Conservation (phyloP, 371 early-diverging fungal species). For the Globomyces sp. region DNA sequence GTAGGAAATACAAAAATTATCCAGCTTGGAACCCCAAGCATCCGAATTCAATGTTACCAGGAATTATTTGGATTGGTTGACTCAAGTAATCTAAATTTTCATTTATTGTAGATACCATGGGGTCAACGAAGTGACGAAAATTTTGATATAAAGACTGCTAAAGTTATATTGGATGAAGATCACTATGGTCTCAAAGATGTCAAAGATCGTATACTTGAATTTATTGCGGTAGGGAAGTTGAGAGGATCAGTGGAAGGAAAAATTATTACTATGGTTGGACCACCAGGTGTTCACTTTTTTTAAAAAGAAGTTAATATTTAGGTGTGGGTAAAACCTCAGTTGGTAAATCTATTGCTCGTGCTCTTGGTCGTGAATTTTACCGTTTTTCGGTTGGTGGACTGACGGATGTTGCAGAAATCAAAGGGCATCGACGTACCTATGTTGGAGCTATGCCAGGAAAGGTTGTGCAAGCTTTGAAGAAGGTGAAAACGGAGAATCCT, state of each 20-base stretch:
- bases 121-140: slow-evolving; percentile 85
- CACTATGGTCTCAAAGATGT: slow-evolving; percentile 98
- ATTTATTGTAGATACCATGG: slow-evolving; percentile 73
- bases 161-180: slow-evolving; percentile 88
- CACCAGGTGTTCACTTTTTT: slow-evolving; percentile 63
- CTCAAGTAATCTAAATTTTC: slow-evolving; percentile 45
- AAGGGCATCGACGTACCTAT: slow-evolving; percentile 97
- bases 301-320: slow-evolving; percentile 5
- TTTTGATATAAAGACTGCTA: slow-evolving; percentile 82
- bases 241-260: slow-evolving; percentile 94
- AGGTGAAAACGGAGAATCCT: slow-evolving; percentile 96
- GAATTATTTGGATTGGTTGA: slow-evolving; percentile 97
- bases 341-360: slow-evolving; percentile 94
- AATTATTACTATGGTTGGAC: slow-evolving; percentile 93
- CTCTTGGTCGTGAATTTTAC: slow-evolving; percentile 91
- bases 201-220: slow-evolving; percentile 96
- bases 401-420: slow-evolving; percentile 96
- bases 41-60: slow-evolving; percentile 96
- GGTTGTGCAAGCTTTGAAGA: slow-evolving; percentile 95
- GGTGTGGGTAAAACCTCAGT: slow-evolving; percentile 97
- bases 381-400: slow-evolving; percentile 96
- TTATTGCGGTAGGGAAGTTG: slow-evolving; percentile 96
- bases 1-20: slow-evolving; percentile 86
- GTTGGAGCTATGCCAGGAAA: slow-evolving; percentile 99
- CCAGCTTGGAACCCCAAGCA: slow-evolving; percentile 91